Evolutionary conservation across 1,284 basidiomycete species (phyloP).

Genomic region (Cystobasidiaceae sp.): DNA sequence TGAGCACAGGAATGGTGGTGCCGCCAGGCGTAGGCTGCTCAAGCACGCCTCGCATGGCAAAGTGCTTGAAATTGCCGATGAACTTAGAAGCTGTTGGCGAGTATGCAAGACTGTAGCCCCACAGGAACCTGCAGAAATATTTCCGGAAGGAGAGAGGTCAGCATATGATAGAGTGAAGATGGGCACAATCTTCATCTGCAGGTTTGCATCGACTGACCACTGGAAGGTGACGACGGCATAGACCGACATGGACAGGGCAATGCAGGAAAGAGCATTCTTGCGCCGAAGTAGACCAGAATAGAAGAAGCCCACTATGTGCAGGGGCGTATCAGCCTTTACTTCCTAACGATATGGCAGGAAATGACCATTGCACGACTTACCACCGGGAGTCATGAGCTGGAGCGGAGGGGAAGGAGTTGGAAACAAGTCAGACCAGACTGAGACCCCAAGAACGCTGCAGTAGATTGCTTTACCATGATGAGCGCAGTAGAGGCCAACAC

Average conservation of each 20-base stretch:
- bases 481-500: constrained; percentile 38
- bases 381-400: constrained; percentile 87
- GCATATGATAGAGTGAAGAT: no score
- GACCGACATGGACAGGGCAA: constrained; percentile 74
- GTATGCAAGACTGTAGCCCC: constrained; percentile 46
- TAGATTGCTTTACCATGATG: constrained; percentile 49
- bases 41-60: constrained; percentile 62
- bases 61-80: constrained; percentile 65
- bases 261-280: constrained; percentile 90
- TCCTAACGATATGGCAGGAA: background rate
- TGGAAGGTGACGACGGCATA: constrained; percentile 69
- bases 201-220: constrained; percentile 44
- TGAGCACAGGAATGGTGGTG: constrained; percentile 57
- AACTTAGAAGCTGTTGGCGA: constrained; percentile 57
- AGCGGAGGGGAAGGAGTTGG: no score
- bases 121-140: constrained; percentile 35
- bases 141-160: no score
- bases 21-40: no score
- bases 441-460: no score
- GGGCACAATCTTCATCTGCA: background rate
- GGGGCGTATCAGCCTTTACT: background rate
- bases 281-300: constrained; percentile 75
- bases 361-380: background rate
- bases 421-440: no score
- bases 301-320: constrained; percentile 64